Evolutionary conservation across 345 rosid species (phyloP).

Genomic region (Gossypium ekmanianum): DNA sequence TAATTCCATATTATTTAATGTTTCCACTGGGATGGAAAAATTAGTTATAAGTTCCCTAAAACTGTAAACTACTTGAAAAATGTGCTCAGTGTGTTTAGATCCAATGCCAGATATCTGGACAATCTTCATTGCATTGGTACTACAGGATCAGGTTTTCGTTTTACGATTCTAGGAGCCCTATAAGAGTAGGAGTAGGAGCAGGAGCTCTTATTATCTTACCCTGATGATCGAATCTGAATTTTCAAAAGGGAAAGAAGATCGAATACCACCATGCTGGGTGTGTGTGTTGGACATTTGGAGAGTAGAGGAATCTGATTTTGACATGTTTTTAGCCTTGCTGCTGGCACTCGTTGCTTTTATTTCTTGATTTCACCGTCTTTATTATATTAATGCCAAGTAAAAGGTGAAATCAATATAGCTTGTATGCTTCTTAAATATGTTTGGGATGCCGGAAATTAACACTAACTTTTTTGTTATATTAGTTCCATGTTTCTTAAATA

Average conservation of each 20-base stretch:
- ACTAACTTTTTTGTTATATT: not conserved
- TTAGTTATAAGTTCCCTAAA: not conserved
- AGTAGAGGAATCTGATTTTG: not conserved
- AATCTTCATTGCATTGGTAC: not conserved
- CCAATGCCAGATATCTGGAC: not conserved
- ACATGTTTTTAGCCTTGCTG: not conserved
- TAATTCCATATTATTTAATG: not conserved
- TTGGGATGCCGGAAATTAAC: not conserved
- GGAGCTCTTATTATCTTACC: not conserved
- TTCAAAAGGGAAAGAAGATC: not conserved
- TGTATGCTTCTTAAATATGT: not conserved
- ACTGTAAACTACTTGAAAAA: not conserved
- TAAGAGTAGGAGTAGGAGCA: not conserved
- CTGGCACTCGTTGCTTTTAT: not conserved
- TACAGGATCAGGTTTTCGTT: not conserved
- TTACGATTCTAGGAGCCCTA: not conserved
- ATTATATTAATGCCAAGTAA: conserved; percentile 1
- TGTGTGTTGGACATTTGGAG: not conserved
- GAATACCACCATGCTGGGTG: not conserved
- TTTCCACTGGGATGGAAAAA: not conserved
- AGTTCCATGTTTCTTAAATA: conserved; percentile 3
- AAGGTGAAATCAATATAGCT: not conserved
- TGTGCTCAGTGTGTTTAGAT: not conserved
- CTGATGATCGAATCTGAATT: not conserved
- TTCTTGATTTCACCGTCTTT: not conserved